Evolutionary conservation across 371 early-diverging fungal species (phyloP).

Genomic region (Mucor indicus): DNA sequence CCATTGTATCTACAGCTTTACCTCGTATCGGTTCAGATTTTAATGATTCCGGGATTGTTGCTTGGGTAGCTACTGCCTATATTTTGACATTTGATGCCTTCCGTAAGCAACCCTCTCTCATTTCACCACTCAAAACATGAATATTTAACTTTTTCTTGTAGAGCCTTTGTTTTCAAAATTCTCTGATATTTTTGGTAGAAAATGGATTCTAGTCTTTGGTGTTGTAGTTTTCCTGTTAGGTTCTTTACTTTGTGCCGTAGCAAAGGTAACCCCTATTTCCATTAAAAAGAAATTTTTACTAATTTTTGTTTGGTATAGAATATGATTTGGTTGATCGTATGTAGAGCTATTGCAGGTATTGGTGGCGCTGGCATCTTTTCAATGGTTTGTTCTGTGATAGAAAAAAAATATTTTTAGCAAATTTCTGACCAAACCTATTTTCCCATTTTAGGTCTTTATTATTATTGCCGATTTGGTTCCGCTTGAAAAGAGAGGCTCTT

Average conservation of each 20-base stretch:
- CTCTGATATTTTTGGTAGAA: conserved; percentile 74
- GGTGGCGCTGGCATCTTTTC: conserved; percentile 58
- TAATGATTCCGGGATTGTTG: conserved; percentile 52
- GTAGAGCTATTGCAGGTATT: conserved; percentile 56
- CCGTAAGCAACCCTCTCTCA: conserved; percentile 28
- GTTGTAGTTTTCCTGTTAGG: conserved; percentile 59
- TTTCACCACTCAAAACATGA: conserved; percentile 16
- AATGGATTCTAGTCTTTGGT: conserved; percentile 52
- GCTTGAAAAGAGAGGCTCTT: conserved; percentile 52
- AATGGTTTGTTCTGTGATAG: too few relatives aligned
- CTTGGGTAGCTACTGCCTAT: conserved; percentile 70
- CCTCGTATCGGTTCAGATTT: conserved; percentile 75
- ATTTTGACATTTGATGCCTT: conserved; percentile 51
- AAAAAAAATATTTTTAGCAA: too few relatives aligned
- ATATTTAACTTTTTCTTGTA: not conserved
- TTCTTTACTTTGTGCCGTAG: conserved; percentile 57
- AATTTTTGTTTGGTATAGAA: conserved; percentile 3
- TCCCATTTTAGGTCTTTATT: conserved; percentile 43
- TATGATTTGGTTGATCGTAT: conserved; percentile 64
- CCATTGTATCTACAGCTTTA: conserved; percentile 74
- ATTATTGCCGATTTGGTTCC: conserved; percentile 62
- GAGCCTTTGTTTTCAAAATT: conserved; percentile 57
- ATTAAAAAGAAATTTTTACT: not conserved
- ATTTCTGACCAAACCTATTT: not conserved
- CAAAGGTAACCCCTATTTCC: conserved; percentile 16